phyloP scores from a whole-genome alignment of 352 stramenopile genomes.

The Elongisporangium undulatum region DNA sequence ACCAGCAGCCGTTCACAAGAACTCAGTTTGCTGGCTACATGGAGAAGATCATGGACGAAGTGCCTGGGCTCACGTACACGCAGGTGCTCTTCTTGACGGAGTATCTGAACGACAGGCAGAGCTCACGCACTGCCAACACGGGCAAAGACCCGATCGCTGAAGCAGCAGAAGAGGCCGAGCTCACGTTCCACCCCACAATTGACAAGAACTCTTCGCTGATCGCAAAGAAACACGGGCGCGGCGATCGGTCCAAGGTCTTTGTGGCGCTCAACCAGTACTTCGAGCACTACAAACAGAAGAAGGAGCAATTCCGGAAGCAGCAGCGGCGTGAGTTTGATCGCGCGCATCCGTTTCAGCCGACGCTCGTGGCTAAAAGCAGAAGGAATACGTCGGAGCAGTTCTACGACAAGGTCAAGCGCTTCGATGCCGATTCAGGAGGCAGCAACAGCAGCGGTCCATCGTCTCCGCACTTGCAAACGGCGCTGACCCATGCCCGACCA shows the following conservation, averaged over 20 bases:
- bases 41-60: slow-evolving; percentile 58
- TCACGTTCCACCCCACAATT: slow-evolving; percentile 70
- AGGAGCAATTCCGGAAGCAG: slow-evolving; percentile 45
- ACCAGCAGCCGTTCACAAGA: slow-evolving; percentile 35
- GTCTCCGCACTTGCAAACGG: slow-evolving; percentile 31
- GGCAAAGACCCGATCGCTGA: slow-evolving; percentile 9
- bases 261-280: slow-evolving; percentile 67
- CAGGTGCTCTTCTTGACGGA: slow-evolving; percentile 68
- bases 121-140: slow-evolving; percentile 13
- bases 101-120: slow-evolving; percentile 36
- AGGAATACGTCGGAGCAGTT: slow-evolving; percentile 32
- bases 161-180: slow-evolving; percentile 31
- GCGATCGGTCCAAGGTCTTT: slow-evolving; percentile 59
- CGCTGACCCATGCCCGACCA: slow-evolving; percentile 45
- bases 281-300: slow-evolving; percentile 60
- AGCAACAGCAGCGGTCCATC: slow-evolving; percentile 3
- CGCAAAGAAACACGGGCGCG: slow-evolving; percentile 54
- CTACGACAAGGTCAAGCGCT: slow-evolving; percentile 45
- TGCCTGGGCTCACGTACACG: slow-evolving; percentile 62
- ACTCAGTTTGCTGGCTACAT: slow-evolving; percentile 42
- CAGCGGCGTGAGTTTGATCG: slow-evolving; percentile 53
- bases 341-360: slow-evolving; percentile 62
- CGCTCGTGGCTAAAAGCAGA: slow-evolving; percentile 36
- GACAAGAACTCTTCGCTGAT: slow-evolving; percentile 66
- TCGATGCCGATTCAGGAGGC: slow-evolving; percentile 1